Percentiles rank a stretch among this genome's conserved stretches.
Evolutionary conservation across 148 eudicot species (phyloP).

Genomic region (Polygonum maritimum): DNA sequence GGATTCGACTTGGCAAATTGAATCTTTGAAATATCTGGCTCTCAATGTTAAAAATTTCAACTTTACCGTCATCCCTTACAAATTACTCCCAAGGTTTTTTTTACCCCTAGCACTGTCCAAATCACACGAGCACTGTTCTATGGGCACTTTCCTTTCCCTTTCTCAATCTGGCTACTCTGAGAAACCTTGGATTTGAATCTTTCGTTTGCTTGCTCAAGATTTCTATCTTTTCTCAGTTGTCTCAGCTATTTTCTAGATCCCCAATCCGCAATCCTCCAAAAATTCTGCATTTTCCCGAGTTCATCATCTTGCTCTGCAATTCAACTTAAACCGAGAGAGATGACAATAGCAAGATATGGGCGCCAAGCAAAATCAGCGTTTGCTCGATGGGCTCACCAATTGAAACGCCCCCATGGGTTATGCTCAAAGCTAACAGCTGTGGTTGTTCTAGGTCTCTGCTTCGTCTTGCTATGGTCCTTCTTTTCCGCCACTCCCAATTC

Average conservation of each 20-base stretch:
- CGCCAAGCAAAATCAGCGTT: constrained; percentile 54
- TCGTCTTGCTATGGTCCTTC: constrained; percentile 68
- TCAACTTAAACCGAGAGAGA: constrained; percentile 10
- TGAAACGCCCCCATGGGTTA: constrained; percentile 64
- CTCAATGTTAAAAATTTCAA: background rate
- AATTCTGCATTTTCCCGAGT: background rate
- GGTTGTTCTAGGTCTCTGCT: constrained; percentile 71
- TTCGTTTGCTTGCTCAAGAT: background rate
- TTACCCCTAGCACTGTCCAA: background rate
- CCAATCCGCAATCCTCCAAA: background rate
- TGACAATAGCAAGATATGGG: constrained; percentile 58
- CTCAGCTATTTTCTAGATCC: background rate
- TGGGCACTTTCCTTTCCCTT: background rate
- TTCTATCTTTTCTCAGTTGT: background rate
- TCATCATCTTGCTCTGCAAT: background rate
- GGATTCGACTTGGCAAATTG: background rate
- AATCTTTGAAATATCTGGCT: background rate
- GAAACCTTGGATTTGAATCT: background rate
- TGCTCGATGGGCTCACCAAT: constrained; percentile 43
- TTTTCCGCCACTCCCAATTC: constrained; percentile 63
- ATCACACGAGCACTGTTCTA: background rate
- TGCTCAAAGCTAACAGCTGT: constrained; percentile 60
- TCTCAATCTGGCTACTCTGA: background rate
- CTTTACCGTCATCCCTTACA: background rate
- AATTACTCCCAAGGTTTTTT: background rate